These are phyloP conservation scores for Carex littledalei DNA, from an alignment of 176 grass and related monocot genomes.

Conservation along the genomic window DNA sequence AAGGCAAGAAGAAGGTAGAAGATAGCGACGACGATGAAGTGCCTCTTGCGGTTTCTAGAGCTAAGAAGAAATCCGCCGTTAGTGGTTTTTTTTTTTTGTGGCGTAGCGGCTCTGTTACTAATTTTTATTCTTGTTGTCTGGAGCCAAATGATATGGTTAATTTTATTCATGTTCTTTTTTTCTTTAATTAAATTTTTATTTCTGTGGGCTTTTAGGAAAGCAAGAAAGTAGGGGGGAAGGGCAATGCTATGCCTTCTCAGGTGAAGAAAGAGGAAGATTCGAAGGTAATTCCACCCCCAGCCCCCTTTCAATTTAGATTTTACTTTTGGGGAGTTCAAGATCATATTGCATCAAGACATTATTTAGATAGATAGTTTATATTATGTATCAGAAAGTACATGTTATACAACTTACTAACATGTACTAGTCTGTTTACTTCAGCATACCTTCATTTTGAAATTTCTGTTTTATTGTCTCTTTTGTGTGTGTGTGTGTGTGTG, in stretches of 20 bases:
- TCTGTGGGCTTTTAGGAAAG: background rate
- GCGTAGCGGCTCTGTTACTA: background rate
- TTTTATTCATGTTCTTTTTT: background rate
- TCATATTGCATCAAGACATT: background rate
- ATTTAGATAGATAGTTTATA: background rate
- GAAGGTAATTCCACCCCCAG: background rate
- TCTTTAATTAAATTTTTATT: background rate
- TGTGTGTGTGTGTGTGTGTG: too few relatives aligned
- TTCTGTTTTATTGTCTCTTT: too few relatives aligned
- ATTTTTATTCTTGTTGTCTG: background rate
- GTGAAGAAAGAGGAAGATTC: slow-evolving; percentile 15
- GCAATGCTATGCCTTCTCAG: background rate
- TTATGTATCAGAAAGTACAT: background rate
- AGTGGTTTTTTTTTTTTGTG: background rate
- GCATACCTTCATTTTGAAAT: background rate
- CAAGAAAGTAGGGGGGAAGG: background rate
- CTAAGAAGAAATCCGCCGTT: background rate
- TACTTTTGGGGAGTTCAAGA: background rate
- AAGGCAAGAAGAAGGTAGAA: background rate
- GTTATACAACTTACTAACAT: background rate
- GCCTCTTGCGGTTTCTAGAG: background rate
- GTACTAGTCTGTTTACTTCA: background rate
- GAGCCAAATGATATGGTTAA: background rate
- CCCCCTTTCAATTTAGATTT: background rate
- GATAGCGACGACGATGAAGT: slow-evolving; percentile 8